These are phyloP conservation scores for Ceratobasidium sp. DNA, from an alignment of 1,284 basidiomycete species.

Conservation along the genomic window DNA sequence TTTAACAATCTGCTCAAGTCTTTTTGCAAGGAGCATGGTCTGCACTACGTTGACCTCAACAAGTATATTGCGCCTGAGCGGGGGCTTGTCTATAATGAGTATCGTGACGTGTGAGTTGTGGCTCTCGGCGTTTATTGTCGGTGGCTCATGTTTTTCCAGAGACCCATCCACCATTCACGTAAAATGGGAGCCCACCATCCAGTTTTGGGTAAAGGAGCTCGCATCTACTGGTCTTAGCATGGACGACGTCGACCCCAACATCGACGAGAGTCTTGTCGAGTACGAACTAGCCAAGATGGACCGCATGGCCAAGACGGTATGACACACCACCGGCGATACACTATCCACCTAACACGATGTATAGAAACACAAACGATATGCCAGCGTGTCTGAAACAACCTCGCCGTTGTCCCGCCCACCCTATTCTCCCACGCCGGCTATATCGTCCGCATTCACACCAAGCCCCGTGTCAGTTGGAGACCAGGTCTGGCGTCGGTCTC, in stretches of 20 bases:
- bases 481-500: conserved; percentile 27
- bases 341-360: not conserved
- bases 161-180: conserved; percentile 39
- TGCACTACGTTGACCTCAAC: conserved; percentile 37
- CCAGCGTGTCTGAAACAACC: conserved; percentile 33
- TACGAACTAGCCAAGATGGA: conserved; percentile 38
- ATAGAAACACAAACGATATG: conserved; percentile 34
- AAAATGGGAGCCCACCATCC: conserved; percentile 38
- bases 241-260: conserved; percentile 39
- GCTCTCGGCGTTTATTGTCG: not conserved
- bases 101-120: conserved; percentile 30
- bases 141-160: not conserved
- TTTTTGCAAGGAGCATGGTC: conserved; percentile 31
- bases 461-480: conserved; percentile 34
- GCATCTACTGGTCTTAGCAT: conserved; percentile 23
- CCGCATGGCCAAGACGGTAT: conserved; percentile 35
- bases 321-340: not conserved
- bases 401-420: conserved; percentile 10
- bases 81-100: conserved; percentile 23
- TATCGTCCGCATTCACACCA: conserved; percentile 35
- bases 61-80: conserved; percentile 26
- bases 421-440: conserved; percentile 28
- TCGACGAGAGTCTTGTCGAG: conserved; percentile 30
- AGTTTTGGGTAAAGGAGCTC: conserved; percentile 41
- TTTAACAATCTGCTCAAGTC: conserved; percentile 33